These are phyloP conservation scores for Eucalyptus sp. DNA, from an alignment of 345 rosid genomes.

Conservation along the genomic window DNA sequence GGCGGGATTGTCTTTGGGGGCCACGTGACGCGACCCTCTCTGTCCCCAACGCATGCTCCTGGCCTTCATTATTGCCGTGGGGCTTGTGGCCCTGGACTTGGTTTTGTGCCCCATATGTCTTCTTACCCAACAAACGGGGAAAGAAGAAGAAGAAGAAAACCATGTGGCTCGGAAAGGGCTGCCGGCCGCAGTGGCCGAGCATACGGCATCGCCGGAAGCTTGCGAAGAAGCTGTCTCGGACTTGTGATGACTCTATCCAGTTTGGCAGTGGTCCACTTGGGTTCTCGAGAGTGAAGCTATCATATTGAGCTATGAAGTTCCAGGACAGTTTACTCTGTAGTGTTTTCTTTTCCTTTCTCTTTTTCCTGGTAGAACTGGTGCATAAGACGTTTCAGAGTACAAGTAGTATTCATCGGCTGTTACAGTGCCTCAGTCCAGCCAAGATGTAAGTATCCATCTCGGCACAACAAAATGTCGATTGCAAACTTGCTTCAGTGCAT, in stretches of 20 bases:
- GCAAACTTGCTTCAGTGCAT: neutral
- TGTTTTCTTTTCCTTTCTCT: neutral
- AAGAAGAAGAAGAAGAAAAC: neutral
- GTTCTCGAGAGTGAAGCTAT: neutral
- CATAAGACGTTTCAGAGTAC: neutral
- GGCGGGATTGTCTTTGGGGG: neutral
- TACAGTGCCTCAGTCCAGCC: neutral
- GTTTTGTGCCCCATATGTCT: neutral
- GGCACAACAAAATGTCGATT: neutral
- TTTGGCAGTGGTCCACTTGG: neutral
- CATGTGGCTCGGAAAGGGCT: neutral
- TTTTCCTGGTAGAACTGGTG: neutral
- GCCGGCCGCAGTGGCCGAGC: neutral
- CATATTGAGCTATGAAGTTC: neutral
- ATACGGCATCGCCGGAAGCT: neutral
- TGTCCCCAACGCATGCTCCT: neutral
- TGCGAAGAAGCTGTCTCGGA: neutral
- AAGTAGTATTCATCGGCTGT: neutral
- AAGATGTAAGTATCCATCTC: neutral
- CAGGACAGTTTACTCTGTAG: neutral
- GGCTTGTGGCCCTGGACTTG: neutral
- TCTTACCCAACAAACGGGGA: neutral
- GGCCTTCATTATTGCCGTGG: neutral
- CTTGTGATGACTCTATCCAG: neutral
- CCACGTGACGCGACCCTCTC: neutral